These are phyloP conservation scores for Epichloe scottii DNA, from an alignment of 2,329 filamentous ascomycete genomes.

Conservation along the genomic window DNA sequence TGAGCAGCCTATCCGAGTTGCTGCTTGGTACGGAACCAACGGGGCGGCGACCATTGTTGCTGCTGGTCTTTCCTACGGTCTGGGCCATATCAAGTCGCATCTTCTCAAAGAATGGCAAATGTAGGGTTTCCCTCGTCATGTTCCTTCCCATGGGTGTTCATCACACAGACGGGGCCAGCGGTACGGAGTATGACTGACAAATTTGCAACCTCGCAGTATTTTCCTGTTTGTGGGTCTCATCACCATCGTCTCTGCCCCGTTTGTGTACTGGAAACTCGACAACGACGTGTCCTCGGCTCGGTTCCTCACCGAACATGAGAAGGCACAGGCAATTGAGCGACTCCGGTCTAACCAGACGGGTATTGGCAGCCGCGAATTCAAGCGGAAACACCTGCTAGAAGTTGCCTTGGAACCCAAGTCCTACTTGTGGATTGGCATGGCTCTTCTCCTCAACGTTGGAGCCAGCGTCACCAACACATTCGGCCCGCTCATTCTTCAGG, in stretches of 20 bases:
- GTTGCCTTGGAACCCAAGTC: constrained; percentile 35
- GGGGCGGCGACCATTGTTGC: constrained; percentile 45
- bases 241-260: constrained; percentile 43
- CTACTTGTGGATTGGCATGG: constrained; percentile 48
- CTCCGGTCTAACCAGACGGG: constrained; percentile 66
- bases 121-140: constrained; percentile 3
- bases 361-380: constrained; percentile 57
- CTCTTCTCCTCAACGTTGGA: constrained; percentile 51
- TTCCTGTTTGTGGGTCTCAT: constrained; percentile 50
- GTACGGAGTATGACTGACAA: not conserved
- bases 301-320: constrained; percentile 52
- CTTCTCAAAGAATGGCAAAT: constrained; percentile 14
- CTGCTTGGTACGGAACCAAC: constrained; percentile 55
- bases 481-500: constrained; percentile 48
- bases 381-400: constrained; percentile 50
- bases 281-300: constrained; percentile 43
- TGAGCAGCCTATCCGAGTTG: constrained; percentile 51
- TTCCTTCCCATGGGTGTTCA: not conserved
- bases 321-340: constrained; percentile 54
- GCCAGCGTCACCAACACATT: constrained; percentile 52
- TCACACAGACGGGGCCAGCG: too few relatives aligned
- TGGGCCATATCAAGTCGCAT: constrained; percentile 36
- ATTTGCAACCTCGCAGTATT: constrained; percentile 16
- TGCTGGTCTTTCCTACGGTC: constrained; percentile 40
- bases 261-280: constrained; percentile 48